Percentiles rank a stretch among this genome's conserved stretches.
Evolutionary conservation across 2,329 filamentous ascomycete genomes (phyloP).

Genomic region (Sphaerulina populicola): DNA sequence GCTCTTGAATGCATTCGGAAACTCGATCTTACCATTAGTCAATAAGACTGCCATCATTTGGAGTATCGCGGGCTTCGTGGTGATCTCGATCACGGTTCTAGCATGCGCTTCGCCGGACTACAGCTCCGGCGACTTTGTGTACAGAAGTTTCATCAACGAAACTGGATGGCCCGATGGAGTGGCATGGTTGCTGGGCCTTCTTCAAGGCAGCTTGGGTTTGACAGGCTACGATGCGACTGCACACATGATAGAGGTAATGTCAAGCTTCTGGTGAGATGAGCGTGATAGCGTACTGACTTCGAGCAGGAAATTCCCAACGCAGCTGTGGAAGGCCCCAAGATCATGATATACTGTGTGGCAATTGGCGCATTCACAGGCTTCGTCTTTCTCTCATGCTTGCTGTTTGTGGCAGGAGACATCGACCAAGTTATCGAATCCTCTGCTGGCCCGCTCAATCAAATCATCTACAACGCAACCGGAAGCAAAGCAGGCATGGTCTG

Average conservation of each 20-base stretch:
- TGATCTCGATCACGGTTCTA: slow-evolving; percentile 63
- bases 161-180: slow-evolving; percentile 35
- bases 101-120: slow-evolving; percentile 58
- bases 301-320: slow-evolving; percentile 31
- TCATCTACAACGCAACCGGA: slow-evolving; percentile 32
- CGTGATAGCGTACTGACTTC: not conserved
- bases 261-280: not conserved
- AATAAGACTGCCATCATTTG: slow-evolving; percentile 64
- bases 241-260: slow-evolving; percentile 39
- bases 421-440: slow-evolving; percentile 28
- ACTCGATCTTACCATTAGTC: slow-evolving; percentile 53
- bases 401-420: slow-evolving; percentile 32
- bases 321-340: slow-evolving; percentile 30
- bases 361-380: slow-evolving; percentile 34
- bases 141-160: slow-evolving; percentile 56
- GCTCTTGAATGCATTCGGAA: slow-evolving; percentile 57
- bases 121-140: slow-evolving; percentile 57
- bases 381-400: slow-evolving; percentile 32
- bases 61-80: slow-evolving; percentile 59
- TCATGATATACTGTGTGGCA: slow-evolving; percentile 33
- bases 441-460: slow-evolving; percentile 31
- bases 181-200: slow-evolving; percentile 39
- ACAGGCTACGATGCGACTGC: slow-evolving; percentile 47
- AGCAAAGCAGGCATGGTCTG: slow-evolving; percentile 31
- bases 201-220: slow-evolving; percentile 32